Conservation (phyloP, 768 basidiomycete species). For the Trametes maxima region DNA sequence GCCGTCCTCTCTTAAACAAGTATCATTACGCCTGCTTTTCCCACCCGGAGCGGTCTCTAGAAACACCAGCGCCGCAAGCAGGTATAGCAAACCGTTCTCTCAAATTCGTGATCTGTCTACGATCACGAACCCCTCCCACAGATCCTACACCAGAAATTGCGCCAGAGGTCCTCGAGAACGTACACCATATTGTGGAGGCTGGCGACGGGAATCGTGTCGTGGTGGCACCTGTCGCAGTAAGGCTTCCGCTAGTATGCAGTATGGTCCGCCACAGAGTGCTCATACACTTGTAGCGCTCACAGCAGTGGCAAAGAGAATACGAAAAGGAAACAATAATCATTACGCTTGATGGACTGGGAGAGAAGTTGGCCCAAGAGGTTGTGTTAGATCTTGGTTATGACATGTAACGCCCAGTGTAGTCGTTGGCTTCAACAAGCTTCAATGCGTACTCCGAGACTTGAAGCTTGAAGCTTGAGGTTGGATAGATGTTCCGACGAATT, state of each 20-base stretch:
- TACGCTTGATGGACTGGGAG: slow-evolving; percentile 28
- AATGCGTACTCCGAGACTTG: no score
- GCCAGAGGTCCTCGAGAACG: background rate
- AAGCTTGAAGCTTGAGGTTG: no score
- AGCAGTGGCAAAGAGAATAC: slow-evolving; percentile 22
- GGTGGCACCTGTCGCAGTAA: slow-evolving; percentile 9
- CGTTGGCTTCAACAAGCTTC: no score
- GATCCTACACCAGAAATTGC: background rate
- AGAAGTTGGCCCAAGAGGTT: slow-evolving; percentile 27
- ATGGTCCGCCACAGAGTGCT: background rate
- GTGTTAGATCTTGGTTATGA: slow-evolving; percentile 26
- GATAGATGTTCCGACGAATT: no score
- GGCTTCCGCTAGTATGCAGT: background rate
- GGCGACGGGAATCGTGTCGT: background rate
- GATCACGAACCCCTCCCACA: background rate
- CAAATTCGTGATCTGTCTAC: background rate
- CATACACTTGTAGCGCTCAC: background rate
- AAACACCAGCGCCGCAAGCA: slow-evolving; percentile 33
- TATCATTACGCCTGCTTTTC: slow-evolving; percentile 74
- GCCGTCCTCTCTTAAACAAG: slow-evolving; percentile 61
- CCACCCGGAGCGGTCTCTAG: slow-evolving; percentile 56
- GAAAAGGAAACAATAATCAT: slow-evolving; percentile 21
- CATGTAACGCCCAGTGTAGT: background rate
- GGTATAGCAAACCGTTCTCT: slow-evolving; percentile 25
- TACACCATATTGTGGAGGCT: background rate